These are phyloP conservation scores for Fusarium sp. DNA, from an alignment of 2,329 filamentous ascomycete species.

Conservation along the genomic window DNA sequence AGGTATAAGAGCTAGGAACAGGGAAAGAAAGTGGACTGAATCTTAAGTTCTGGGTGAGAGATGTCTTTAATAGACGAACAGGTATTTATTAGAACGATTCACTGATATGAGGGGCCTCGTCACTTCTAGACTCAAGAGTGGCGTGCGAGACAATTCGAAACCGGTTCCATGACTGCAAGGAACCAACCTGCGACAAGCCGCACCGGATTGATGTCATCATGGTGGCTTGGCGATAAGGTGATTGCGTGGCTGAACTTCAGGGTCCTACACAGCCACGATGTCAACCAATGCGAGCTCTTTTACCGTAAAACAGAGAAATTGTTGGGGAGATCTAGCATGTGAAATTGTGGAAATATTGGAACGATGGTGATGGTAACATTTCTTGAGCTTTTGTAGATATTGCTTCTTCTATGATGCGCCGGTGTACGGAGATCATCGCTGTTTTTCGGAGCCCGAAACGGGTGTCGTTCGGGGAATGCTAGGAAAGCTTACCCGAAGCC, in stretches of 20 bases:
- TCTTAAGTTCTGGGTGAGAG: not conserved
- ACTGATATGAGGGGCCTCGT: constrained; percentile 39
- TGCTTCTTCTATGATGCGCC: not conserved
- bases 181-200: constrained; percentile 24
- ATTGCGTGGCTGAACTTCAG: constrained; percentile 37
- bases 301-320: not conserved
- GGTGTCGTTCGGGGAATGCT: constrained; percentile 11
- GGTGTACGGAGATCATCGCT: not conserved
- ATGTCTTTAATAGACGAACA: constrained; percentile 25
- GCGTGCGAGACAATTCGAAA: constrained; percentile 31
- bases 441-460: constrained; percentile 28
- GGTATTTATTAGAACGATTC: not conserved
- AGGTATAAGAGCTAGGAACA: constrained; percentile 13
- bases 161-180: constrained; percentile 31
- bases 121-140: constrained; percentile 19
- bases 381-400: not conserved
- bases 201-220: constrained; percentile 41
- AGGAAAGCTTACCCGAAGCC: constrained; percentile 26
- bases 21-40: not conserved
- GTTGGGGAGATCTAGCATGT: constrained; percentile 4
- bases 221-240: constrained; percentile 35
- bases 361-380: not conserved
- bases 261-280: constrained; percentile 39
- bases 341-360: constrained; percentile 1
- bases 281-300: constrained; percentile 9